Percentiles rank a stretch among this genome's conserved stretches.
phyloP scores from a whole-genome alignment of 345 rosid species.

The Angophora floribunda region DNA sequence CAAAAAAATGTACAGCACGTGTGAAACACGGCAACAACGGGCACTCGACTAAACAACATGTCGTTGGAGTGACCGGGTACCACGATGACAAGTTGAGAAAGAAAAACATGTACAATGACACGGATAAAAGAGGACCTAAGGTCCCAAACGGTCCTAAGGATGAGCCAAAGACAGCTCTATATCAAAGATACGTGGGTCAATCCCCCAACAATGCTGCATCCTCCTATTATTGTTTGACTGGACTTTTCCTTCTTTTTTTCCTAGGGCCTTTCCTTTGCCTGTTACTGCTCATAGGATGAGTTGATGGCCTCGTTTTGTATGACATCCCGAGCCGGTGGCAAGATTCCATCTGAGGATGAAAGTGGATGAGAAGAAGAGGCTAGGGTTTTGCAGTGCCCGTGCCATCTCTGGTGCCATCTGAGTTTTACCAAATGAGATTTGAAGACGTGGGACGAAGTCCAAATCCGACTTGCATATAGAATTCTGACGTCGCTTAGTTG shows the following conservation, averaged over 20 bases:
- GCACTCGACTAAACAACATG: too few relatives aligned
- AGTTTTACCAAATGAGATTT: background rate
- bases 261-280: background rate
- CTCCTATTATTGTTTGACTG: too few relatives aligned
- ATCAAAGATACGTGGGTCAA: too few relatives aligned
- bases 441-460: background rate
- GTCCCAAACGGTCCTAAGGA: too few relatives aligned
- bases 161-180: too few relatives aligned
- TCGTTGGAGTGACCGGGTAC: too few relatives aligned
- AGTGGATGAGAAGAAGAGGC: slow-evolving; percentile 42
- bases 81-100: too few relatives aligned
- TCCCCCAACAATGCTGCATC: too few relatives aligned
- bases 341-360: slow-evolving; percentile 42
- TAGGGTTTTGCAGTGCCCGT: slow-evolving; percentile 18
- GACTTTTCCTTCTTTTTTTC: background rate
- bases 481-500: background rate
- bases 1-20: too few relatives aligned
- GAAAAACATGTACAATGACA: too few relatives aligned
- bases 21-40: too few relatives aligned
- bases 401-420: background rate
- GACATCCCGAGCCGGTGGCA: slow-evolving; percentile 12
- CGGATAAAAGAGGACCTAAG: too few relatives aligned
- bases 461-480: background rate
- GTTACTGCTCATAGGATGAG: slow-evolving; percentile 43
- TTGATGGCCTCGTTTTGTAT: slow-evolving; percentile 57